These are phyloP conservation scores for Solanum hybrid DNA, from an alignment of 305 asterid species.

Conservation along the genomic window DNA sequence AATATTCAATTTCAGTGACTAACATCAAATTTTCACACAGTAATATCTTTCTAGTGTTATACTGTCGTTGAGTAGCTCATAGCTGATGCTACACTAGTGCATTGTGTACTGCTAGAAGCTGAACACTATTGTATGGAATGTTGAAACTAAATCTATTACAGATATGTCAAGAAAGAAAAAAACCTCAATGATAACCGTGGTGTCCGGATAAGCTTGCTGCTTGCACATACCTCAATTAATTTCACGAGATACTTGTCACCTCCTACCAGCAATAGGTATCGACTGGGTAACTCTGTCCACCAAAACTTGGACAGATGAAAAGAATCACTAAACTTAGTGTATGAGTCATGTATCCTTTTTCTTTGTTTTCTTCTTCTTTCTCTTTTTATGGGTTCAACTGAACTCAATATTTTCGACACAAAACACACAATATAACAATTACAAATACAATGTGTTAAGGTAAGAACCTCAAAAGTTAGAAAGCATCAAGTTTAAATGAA, in stretches of 20 bases:
- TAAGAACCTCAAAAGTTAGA: too few relatives aligned
- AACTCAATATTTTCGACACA: not conserved
- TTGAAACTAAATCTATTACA: too few relatives aligned
- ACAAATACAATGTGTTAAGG: too few relatives aligned
- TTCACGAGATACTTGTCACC: not conserved
- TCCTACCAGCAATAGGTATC: not conserved
- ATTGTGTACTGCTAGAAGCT: too few relatives aligned
- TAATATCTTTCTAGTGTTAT: too few relatives aligned
- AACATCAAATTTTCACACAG: too few relatives aligned
- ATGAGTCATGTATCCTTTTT: not conserved
- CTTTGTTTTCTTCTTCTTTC: not conserved
- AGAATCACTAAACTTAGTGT: not conserved
- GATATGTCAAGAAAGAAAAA: not conserved
- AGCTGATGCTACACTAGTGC: too few relatives aligned
- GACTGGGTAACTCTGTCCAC: fast-evolving
- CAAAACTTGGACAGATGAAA: not conserved
- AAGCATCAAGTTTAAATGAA: not conserved
- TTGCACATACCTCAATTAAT: not conserved
- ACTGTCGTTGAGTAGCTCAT: too few relatives aligned
- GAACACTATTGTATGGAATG: too few relatives aligned
- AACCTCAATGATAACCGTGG: not conserved
- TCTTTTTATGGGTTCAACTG: not conserved
- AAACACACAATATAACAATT: too few relatives aligned
- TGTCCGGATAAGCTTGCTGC: not conserved
- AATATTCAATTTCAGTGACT: too few relatives aligned